A percentile compares a stretch with the other conserved stretches of the same genome.
Evolutionary conservation across 1,284 basidiomycete species (phyloP).

Genomic region (Ustilago hordei): DNA sequence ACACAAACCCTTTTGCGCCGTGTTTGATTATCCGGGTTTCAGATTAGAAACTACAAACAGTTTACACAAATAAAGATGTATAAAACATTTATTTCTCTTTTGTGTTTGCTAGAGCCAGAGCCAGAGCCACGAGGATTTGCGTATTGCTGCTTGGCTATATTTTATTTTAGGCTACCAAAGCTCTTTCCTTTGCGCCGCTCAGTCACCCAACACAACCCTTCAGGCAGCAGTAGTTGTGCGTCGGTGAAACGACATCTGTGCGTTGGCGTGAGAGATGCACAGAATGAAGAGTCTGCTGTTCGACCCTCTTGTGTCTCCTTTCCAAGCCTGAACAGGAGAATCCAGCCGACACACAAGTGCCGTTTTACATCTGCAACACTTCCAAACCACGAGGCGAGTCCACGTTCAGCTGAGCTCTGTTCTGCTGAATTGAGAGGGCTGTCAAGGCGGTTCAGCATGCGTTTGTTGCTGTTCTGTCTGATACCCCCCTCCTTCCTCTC

Average conservation of each 20-base stretch:
- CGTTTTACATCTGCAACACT: background rate
- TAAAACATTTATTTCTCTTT: background rate
- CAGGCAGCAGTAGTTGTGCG: background rate
- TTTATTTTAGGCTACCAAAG: background rate
- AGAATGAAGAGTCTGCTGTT: background rate
- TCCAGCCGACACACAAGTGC: conserved; percentile 6
- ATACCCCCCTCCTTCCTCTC: background rate
- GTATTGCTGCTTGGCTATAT: background rate
- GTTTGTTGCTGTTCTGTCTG: background rate
- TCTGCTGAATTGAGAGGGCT: background rate
- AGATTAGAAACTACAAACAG: conserved; percentile 3
- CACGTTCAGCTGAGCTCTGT: background rate
- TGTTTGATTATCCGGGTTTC: background rate
- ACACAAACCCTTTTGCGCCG: background rate
- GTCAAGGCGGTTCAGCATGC: background rate
- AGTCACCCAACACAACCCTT: conserved; percentile 1
- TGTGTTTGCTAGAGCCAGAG: background rate
- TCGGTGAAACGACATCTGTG: background rate
- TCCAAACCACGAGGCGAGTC: background rate
- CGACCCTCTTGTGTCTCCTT: background rate
- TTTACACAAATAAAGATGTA: conserved; percentile 1
- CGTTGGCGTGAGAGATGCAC: background rate
- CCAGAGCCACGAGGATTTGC: background rate
- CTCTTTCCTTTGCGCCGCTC: background rate
- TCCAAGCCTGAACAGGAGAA: too few species aligned